Base-by-base conservation (phyloP, 164 flowering plant genomes). In the Euptelea pleiosperma region DNA sequence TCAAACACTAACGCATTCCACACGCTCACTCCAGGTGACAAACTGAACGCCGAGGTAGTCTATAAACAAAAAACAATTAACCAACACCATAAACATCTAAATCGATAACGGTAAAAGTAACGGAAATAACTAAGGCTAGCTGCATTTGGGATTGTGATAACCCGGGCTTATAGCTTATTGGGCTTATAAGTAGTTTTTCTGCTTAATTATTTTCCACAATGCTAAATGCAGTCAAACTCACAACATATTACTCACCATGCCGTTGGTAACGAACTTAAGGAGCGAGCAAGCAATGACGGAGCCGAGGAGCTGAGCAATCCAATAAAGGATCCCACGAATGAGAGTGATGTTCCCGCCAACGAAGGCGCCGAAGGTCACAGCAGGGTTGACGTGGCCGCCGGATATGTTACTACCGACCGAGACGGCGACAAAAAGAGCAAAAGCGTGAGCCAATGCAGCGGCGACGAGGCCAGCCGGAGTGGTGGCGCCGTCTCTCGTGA, bases 1-100 rank as follows among this genome's bases (percentile, higher is more conserved):
- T 86, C 92, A 37, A 86, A 69, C 1, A 86, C 9, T 0, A 82
- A 35, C 4, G 80, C 88, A 12, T 76, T 55, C 64, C 54, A 8
- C 16, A 56, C 70, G 0, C 79, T 73, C 0, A 71, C 76, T 0
- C 82, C 85, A 0, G 65, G 18, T 1, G 73, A 62, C 18, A 86
- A 69, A 2, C 37, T 18, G 41, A 81, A 73, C 26, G 80, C 87
- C 8, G 4, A n/a, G n/a, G n/a, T n/a, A n/a, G n/a, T n/a, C n/a
- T n/a, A n/a, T n/a, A n/a, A n/a, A n/a, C n/a, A n/a, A n/a, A n/a
- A n/a, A n/a, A n/a, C n/a, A n/a, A n/a, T n/a, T n/a, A n/a, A n/a
- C n/a, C n/a, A n/a, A n/a, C n/a, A n/a, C n/a, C n/a, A n/a, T n/a
- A n/a, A n/a, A n/a, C n/a, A n/a, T n/a, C n/a, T n/a, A n/a, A n/a